Evolutionary conservation across 2,329 filamentous ascomycete genomes (phyloP).

Genomic region (Trichoderma sp.): DNA sequence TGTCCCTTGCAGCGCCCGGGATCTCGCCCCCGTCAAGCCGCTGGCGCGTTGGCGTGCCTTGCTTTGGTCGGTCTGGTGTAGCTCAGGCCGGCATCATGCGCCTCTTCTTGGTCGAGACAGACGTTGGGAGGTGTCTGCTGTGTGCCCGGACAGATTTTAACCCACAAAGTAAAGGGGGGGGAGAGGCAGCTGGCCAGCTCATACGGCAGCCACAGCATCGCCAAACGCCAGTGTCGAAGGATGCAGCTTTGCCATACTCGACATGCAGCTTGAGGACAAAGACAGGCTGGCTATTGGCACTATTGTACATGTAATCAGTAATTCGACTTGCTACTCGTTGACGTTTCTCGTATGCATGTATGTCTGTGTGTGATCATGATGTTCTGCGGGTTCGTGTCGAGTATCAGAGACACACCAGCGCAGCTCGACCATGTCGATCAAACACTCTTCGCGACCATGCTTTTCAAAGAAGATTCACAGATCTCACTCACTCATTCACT

Average conservation of each 20-base stretch:
- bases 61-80: constrained; percentile 5
- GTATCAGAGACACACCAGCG: not conserved
- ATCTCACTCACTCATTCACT: too few species aligned
- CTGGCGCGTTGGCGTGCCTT: constrained; percentile 8
- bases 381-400: not conserved
- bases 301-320: not conserved
- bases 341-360: not conserved
- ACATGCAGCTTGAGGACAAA: not conserved
- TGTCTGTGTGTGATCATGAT: not conserved
- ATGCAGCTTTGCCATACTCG: constrained; percentile 13
- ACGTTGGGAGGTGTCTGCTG: constrained; percentile 1
- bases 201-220: constrained; percentile 12
- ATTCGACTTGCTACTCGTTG: not conserved
- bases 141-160: constrained; percentile 13
- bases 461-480: not conserved
- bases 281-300: not conserved
- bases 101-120: constrained; percentile 5
- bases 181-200: constrained; percentile 10
- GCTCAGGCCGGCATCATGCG: not conserved
- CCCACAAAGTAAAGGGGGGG: not conserved
- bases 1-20: constrained; percentile 15
- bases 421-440: not conserved
- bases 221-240: not conserved
- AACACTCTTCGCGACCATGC: not conserved
- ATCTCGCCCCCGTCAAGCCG: constrained; percentile 11